Percentiles rank a stretch among this genome's conserved stretches.
These are phyloP conservation scores for Exobasidium cylindrosporum DNA, from an alignment of 1,284 basidiomycete species.

Conservation along the genomic window DNA sequence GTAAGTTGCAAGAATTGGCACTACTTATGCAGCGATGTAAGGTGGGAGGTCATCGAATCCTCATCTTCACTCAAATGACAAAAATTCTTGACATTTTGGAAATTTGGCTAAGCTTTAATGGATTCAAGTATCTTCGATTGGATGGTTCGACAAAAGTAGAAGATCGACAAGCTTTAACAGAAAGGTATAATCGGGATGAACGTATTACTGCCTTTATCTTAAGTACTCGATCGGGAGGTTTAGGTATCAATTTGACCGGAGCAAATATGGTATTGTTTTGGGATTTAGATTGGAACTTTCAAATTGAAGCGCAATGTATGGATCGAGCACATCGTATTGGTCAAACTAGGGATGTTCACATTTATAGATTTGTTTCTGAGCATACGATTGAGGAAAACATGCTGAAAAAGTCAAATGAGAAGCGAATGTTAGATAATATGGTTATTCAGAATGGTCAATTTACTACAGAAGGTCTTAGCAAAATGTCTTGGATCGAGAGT, in stretches of 20 bases:
- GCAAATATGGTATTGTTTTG: conserved; percentile 96
- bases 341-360: conserved; percentile 93
- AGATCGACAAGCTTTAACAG: conserved; percentile 89
- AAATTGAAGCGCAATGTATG: conserved; percentile 95
- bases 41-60: conserved; percentile 77
- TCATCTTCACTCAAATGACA: conserved; percentile 99
- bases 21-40: conserved; percentile 77
- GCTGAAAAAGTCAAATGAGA: conserved; percentile 93
- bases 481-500: conserved; percentile 72
- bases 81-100: conserved; percentile 89
- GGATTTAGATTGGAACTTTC: conserved; percentile 95
- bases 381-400: conserved; percentile 96
- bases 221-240: conserved; percentile 85
- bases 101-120: conserved; percentile 86
- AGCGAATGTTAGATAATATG: conserved; percentile 81
- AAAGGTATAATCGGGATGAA: conserved; percentile 91
- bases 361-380: conserved; percentile 88
- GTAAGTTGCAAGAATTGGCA: conserved; percentile 83
- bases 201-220: conserved; percentile 90
- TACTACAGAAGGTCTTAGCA: conserved; percentile 60
- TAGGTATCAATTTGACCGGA: conserved; percentile 91
- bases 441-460: conserved; percentile 94
- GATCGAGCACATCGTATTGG: conserved; percentile 93
- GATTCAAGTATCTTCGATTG: conserved; percentile 85
- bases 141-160: conserved; percentile 95